Conservation (phyloP, 2,329 filamentous ascomycete genomes). For the Pseudogymnoascus sp. region DNA sequence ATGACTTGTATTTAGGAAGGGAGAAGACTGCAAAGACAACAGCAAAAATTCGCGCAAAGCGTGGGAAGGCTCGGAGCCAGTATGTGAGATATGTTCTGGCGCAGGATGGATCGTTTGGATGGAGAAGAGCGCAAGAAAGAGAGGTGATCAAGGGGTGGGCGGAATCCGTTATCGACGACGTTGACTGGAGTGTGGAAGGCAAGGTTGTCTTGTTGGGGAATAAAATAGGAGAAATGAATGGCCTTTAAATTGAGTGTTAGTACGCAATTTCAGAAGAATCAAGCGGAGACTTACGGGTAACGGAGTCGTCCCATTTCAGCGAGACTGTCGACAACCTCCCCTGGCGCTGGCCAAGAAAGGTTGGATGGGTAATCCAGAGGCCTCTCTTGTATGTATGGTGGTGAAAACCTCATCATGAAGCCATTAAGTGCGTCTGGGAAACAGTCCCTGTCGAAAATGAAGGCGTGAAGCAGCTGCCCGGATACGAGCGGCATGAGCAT, state of each 20-base stretch:
- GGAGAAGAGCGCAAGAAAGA: constrained; percentile 81
- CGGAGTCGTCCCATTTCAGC: constrained; percentile 71
- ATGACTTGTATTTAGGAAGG: constrained; percentile 57
- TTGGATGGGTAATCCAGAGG: constrained; percentile 60
- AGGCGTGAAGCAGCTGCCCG: constrained; percentile 68
- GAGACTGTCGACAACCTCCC: constrained; percentile 72
- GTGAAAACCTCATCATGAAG: constrained; percentile 63
- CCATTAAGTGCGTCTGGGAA: constrained; percentile 51
- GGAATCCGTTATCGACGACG: constrained; percentile 70
- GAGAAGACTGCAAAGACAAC: constrained; percentile 61
- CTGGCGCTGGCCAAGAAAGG: constrained; percentile 66
- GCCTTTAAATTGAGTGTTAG: constrained; percentile 36
- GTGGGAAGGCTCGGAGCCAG: constrained; percentile 76
- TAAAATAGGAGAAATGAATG: constrained; percentile 77
- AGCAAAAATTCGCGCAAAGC: constrained; percentile 69
- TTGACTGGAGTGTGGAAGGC: constrained; percentile 54
- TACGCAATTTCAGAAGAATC: not conserved
- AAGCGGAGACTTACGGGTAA: constrained; percentile 61
- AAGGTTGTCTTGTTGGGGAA: constrained; percentile 67
- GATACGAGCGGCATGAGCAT: constrained; percentile 68
- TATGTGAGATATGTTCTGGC: constrained; percentile 80
- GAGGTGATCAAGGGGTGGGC: constrained; percentile 82
- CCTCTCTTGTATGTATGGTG: constrained; percentile 67
- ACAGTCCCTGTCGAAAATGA: constrained; percentile 69
- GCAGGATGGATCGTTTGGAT: constrained; percentile 83